phyloP scores from a whole-genome alignment of 208 protist species.

The Leishmania turanica region DNA sequence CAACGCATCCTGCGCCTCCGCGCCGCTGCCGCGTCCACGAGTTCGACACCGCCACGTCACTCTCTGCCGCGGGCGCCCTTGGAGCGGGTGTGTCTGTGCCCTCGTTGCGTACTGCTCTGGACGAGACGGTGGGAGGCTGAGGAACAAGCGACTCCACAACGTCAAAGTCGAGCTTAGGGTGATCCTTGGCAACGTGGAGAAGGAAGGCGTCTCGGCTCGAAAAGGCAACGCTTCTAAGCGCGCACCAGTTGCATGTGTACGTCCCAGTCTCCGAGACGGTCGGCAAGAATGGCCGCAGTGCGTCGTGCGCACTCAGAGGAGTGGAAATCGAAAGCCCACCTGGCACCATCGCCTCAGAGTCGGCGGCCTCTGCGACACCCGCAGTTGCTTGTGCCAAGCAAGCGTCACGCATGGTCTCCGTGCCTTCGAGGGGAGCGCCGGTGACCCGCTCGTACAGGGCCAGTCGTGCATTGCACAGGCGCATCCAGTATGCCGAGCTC shows the following conservation, averaged over 20 bases:
- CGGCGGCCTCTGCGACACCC: neutral
- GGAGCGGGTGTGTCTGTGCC: neutral
- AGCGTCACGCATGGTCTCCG: neutral
- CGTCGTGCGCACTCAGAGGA: neutral
- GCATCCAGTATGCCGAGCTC: constrained; percentile 45
- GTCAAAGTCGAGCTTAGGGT: constrained; percentile 75
- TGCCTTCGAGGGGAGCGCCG: constrained; percentile 53
- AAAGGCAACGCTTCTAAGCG: constrained; percentile 35
- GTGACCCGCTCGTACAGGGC: constrained; percentile 61
- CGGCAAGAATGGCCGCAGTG: constrained; percentile 33
- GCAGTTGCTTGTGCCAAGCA: neutral
- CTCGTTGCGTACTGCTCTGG: neutral
- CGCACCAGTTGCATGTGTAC: constrained; percentile 90
- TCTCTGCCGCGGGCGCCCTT: neutral
- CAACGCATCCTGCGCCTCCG: neutral
- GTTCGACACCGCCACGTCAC: neutral
- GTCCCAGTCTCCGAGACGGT: constrained; percentile 56
- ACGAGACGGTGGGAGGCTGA: constrained; percentile 9
- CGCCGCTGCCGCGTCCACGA: neutral
- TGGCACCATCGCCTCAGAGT: neutral
- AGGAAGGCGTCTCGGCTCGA: constrained; percentile 82
- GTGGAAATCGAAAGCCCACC: neutral
- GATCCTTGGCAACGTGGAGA: constrained; percentile 69
- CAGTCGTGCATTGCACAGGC: constrained; percentile 65
- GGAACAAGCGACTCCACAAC: constrained; percentile 64